Percentiles rank a stretch among this genome's conserved stretches.
Evolutionary conservation across 495 filamentous ascomycete species (phyloP).

Genomic region (Neurospora sp.): DNA sequence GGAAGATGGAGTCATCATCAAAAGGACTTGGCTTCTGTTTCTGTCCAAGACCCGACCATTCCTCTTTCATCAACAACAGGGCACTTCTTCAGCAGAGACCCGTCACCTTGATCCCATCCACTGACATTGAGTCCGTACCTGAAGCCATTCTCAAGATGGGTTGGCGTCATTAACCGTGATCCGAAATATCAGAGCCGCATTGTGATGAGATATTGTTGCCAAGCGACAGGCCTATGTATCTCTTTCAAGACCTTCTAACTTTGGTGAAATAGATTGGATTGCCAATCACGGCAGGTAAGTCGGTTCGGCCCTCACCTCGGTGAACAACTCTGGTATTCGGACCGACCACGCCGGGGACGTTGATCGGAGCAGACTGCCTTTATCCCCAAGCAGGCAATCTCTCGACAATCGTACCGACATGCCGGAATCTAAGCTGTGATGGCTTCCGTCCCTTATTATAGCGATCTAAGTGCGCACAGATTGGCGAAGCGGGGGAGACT

Average conservation of each 20-base stretch:
- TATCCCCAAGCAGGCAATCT: not conserved
- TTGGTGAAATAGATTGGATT: not conserved
- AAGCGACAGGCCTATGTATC: not conserved
- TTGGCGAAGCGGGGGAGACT: not conserved
- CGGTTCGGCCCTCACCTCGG: not conserved
- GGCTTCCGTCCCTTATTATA: not conserved
- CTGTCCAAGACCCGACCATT: not conserved
- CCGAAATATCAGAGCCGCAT: not conserved
- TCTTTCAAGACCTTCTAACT: not conserved
- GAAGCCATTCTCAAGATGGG: not conserved
- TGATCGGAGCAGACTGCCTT: not conserved
- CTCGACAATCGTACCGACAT: not conserved
- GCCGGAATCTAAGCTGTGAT: not conserved
- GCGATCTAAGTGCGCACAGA: not conserved
- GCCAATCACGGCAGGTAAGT: not conserved
- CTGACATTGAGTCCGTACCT: not conserved
- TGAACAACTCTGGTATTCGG: not conserved
- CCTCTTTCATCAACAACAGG: not conserved
- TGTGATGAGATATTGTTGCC: not conserved
- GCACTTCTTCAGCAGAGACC: not conserved
- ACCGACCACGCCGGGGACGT: not conserved
- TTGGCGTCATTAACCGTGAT: not conserved
- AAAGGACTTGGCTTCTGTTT: not conserved
- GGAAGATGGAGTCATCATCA: not conserved
- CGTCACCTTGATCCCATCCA: not conserved